These are phyloP conservation scores for Chlorella sp. DNA, from an alignment of 139 green algal genomes.

Conservation along the genomic window DNA sequence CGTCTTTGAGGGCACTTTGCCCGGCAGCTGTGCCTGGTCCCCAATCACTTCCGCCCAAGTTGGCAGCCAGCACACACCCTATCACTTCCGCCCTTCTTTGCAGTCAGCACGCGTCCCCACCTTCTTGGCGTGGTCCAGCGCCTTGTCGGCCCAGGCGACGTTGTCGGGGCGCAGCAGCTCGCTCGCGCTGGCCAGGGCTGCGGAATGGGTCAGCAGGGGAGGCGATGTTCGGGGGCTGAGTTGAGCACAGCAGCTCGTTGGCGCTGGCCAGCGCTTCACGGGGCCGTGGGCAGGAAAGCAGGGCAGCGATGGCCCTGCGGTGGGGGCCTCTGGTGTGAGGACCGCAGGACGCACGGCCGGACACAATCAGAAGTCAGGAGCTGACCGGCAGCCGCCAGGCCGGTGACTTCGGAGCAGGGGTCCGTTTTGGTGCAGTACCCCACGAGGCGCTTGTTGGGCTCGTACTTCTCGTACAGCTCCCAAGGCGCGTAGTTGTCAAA, in stretches of 20 bases:
- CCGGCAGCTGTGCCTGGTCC: no score
- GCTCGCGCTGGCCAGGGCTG: slow-evolving; percentile 26
- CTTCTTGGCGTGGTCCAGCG: slow-evolving; percentile 20
- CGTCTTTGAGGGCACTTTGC: no score
- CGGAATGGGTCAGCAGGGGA: neutral
- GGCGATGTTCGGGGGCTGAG: no score
- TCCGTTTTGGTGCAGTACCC: slow-evolving; percentile 36
- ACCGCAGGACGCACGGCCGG: no score
- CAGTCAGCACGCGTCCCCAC: no score
- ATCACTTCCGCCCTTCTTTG: no score
- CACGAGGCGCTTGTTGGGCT: neutral
- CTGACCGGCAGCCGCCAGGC: slow-evolving; percentile 17
- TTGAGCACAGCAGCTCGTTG: neutral
- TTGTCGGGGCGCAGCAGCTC: slow-evolving; percentile 20
- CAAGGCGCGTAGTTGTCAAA: slow-evolving; percentile 33
- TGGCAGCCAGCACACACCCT: no score
- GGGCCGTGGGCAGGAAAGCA: no score
- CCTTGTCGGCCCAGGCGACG: neutral
- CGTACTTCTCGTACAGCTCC: slow-evolving; percentile 38
- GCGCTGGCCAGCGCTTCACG: neutral
- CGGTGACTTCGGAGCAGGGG: slow-evolving; percentile 33
- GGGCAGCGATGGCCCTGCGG: no score
- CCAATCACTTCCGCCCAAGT: no score
- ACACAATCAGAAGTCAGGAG: no score
- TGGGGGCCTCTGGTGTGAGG: no score